Evolutionary conservation across 2,329 filamentous ascomycete species (phyloP).

Genomic region (Colletotrichum melonis): DNA sequence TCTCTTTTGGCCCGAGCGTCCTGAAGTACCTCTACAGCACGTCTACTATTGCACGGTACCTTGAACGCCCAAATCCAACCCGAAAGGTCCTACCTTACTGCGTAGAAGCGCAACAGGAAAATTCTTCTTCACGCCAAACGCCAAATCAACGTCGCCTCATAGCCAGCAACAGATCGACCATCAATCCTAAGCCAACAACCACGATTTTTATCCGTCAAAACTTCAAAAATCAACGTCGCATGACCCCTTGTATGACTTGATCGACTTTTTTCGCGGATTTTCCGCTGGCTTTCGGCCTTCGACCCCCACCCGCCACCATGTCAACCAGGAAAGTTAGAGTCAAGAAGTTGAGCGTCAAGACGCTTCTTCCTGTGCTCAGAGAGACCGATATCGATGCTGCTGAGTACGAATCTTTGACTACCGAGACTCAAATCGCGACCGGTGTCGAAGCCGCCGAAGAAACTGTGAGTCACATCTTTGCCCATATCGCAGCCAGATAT

Average conservation of each 20-base stretch:
- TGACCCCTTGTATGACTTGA: constrained; percentile 70
- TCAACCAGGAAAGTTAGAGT: constrained; percentile 78
- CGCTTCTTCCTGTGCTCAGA: constrained; percentile 85
- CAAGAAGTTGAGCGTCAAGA: constrained; percentile 94
- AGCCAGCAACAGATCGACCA: constrained; percentile 57
- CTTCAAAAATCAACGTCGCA: constrained; percentile 62
- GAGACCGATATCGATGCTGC: constrained; percentile 90
- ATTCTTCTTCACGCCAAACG: constrained; percentile 66
- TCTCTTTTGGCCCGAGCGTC: constrained; percentile 32
- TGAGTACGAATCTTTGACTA: constrained; percentile 87
- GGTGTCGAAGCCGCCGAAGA: constrained; percentile 98
- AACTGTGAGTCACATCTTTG: constrained; percentile 77
- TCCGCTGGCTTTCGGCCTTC: constrained; percentile 60
- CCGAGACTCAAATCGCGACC: constrained; percentile 88
- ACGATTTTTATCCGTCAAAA: constrained; percentile 65
- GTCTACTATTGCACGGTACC: constrained; percentile 28
- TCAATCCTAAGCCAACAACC: constrained; percentile 65
- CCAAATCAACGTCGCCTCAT: constrained; percentile 68
- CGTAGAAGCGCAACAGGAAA: constrained; percentile 52
- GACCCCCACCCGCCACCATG: constrained; percentile 61
- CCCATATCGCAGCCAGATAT: constrained; percentile 48
- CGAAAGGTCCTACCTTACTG: constrained; percentile 22
- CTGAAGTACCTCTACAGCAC: constrained; percentile 21
- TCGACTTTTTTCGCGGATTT: constrained; percentile 73
- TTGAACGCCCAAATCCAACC: constrained; percentile 22